Evolutionary conservation across 2,329 filamentous ascomycete species (phyloP), one percentile per base, ranked within the genome.

Genomic region (Xylaria sp.): DNA sequence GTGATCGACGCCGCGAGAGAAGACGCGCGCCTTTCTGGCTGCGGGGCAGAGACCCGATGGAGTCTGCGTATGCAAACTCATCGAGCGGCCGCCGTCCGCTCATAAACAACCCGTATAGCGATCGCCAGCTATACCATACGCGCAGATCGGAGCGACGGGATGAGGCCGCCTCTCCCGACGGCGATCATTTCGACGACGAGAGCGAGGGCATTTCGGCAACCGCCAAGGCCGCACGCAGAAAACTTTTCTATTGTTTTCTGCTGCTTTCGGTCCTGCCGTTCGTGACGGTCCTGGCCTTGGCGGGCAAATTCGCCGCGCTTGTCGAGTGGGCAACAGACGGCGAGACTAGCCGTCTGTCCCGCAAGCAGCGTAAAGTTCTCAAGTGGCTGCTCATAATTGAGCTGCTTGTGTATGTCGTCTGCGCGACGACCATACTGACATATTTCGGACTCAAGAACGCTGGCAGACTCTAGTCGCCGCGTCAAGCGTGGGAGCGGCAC

Each of bases 311-410:
- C 51, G 75, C 80, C 63, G 70, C 72, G 0, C 75, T 75, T 0
- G 73, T 83, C 34, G 75, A 75, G 5, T 83, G 80, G 80, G 76
- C 75, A 55, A 81, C 80, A 0, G 69, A 73, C 1, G 80, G 81
- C 4, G 75, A 80, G 65, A 73, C 76, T 30, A 69, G 72, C 19
- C 67, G 66, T 7, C 69, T 82, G 23, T 77, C 71, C 10, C 71
- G 69, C 52, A 68, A 69, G 30, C 76, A 80, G 65, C 67, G 70
- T 18, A 65, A 63, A n/a, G 58, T 67, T 7, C 70, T 82, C 8
- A 62, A 68, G 52, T 63, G 59, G 13, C 53, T 64, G 52, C 59
- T 64, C 30, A 10, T 52, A 9, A 11, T 42, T 4, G 57, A 60
- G 50, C 3, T 1, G 30, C 54, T 70, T 34, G 1, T 68, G 0